Evolutionary conservation across 768 basidiomycete genomes (phyloP).

Genomic region (Paxillus ammoniavirescens): DNA sequence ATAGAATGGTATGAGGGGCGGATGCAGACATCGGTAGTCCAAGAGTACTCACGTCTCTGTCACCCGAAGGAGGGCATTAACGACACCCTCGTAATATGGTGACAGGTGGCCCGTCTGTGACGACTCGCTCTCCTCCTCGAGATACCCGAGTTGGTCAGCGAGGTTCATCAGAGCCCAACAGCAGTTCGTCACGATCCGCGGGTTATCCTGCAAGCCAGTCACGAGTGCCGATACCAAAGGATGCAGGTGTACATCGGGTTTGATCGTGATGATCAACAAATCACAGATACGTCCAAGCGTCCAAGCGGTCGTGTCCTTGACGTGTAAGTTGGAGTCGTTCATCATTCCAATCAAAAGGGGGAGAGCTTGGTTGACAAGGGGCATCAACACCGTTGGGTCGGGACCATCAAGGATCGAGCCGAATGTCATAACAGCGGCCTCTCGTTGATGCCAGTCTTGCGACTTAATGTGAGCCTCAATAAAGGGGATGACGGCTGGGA

Average conservation of each 20-base stretch:
- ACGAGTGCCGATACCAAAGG: conserved; percentile 83
- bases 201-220: conserved; percentile 71
- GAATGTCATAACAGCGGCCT: conserved; percentile 98
- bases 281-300: conserved; percentile 96
- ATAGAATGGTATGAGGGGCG: conserved; percentile 11
- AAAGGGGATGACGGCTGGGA: conserved; percentile 93
- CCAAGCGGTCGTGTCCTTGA: conserved; percentile 98
- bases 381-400: conserved; percentile 80
- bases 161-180: conserved; percentile 98
- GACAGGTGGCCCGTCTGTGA: conserved; percentile 66
- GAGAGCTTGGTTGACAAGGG: conserved; percentile 91
- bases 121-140: conserved; percentile 59
- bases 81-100: conserved; percentile 85
- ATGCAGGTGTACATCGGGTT: conserved; percentile 85
- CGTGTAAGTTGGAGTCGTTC: conserved; percentile 77
- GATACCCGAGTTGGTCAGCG: conserved; percentile 81
- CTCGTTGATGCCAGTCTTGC: conserved; percentile 91
- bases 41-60: conserved; percentile 71
- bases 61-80: conserved; percentile 78
- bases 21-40: neutral
- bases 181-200: conserved; percentile 88
- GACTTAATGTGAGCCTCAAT: conserved; percentile 95
- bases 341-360: conserved; percentile 96
- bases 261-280: conserved; percentile 78
- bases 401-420: conserved; percentile 98